A percentile compares a stretch with the other conserved stretches of the same genome.
Conservation (phyloP, 257 asterid species). For the Nicotiana tomentosiformis region DNA sequence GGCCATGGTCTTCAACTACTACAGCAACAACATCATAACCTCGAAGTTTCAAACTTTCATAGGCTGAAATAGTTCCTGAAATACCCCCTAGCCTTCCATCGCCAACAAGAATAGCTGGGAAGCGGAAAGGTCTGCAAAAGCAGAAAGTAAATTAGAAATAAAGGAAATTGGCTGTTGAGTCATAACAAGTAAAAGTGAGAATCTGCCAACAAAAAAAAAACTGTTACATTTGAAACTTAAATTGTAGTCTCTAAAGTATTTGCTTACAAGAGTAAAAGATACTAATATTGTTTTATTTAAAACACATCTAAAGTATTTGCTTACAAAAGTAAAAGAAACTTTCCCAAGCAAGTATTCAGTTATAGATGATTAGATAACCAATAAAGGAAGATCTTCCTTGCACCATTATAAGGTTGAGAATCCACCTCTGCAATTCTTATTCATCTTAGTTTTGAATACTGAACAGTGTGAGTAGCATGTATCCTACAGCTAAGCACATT, state of each 20-base stretch:
- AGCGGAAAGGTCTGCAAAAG: slow-evolving; percentile 75
- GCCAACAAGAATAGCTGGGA: slow-evolving; percentile 93
- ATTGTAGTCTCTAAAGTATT: not conserved
- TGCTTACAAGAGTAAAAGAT: not conserved
- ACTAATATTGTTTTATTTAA: not conserved
- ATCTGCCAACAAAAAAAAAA: not conserved
- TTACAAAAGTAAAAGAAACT: too few species aligned
- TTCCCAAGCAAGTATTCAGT: not conserved
- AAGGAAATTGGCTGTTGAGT: not conserved
- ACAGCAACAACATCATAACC: slow-evolving; percentile 91
- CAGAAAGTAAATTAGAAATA: slow-evolving; percentile 12
- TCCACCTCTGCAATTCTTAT: slow-evolving; percentile 1
- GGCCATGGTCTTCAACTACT: slow-evolving; percentile 85
- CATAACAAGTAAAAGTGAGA: not conserved
- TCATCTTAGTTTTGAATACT: not conserved
- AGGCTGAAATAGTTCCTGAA: slow-evolving; percentile 95
- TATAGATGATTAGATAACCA: not conserved
- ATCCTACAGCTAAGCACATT: not conserved
- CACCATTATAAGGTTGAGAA: not conserved
- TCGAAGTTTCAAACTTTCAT: slow-evolving; percentile 81
- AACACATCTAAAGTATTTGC: not conserved
- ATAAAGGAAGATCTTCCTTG: not conserved
- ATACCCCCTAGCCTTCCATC: slow-evolving; percentile 97
- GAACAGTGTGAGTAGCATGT: not conserved
- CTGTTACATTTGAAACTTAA: not conserved